Evolutionary conservation across 306 rosid species (phyloP).

Genomic region (Geum urbanum): DNA sequence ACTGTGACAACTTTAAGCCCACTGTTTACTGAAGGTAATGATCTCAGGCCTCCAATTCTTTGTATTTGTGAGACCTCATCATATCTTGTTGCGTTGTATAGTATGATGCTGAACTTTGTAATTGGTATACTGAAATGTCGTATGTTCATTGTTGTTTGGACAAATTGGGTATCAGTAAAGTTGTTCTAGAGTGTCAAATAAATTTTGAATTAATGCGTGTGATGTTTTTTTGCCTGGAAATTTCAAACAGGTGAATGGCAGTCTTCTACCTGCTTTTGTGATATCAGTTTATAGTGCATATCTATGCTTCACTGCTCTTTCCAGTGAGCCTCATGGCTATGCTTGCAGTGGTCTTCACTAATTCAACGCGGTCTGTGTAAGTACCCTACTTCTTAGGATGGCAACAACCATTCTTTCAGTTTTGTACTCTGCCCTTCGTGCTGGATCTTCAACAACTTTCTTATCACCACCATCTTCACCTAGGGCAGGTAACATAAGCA

Average conservation of each 20-base stretch:
- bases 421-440: conserved; percentile 89
- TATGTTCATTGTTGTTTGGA: background rate
- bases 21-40: background rate
- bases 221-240: conserved; percentile 16
- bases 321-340: conserved; percentile 79
- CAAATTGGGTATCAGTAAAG: background rate
- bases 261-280: conserved; percentile 94
- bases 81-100: background rate
- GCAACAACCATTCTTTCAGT: conserved; percentile 81
- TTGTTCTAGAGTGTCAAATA: background rate
- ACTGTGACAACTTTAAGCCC: background rate
- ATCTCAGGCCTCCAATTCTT: background rate
- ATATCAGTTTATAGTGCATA: conserved; percentile 85
- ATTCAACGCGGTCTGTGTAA: conserved; percentile 54
- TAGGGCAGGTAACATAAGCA: conserved; percentile 44
- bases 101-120: background rate
- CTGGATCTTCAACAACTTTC: conserved; percentile 89
- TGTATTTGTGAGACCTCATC: background rate
- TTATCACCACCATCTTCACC: conserved; percentile 91
- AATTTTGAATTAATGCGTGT: background rate
- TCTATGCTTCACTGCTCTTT: conserved; percentile 83
- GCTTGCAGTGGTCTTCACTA: conserved; percentile 84
- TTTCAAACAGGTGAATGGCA: conserved; percentile 80
- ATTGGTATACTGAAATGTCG: background rate
- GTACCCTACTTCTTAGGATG: conserved; percentile 88